These are phyloP conservation scores for Pythium scleroteichum DNA, from an alignment of 352 stramenopile species.

Conservation along the genomic window DNA sequence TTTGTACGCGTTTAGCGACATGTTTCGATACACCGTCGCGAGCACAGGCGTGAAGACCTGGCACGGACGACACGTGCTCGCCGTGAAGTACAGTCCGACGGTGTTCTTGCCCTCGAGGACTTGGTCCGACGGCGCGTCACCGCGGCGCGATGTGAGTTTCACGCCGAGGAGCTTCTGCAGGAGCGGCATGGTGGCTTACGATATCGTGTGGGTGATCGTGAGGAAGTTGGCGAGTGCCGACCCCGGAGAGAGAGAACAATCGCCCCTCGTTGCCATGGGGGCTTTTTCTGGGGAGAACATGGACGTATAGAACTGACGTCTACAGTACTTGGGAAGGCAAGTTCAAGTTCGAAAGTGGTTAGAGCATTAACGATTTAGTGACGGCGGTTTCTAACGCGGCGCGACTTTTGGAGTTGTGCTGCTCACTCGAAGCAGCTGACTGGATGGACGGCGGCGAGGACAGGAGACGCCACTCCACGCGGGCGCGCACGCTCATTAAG, in stretches of 20 bases:
- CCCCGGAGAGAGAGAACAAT: conserved; percentile 14
- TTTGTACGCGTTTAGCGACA: conserved; percentile 60
- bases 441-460: conserved; percentile 6
- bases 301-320: conserved; percentile 15
- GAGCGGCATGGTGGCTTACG: conserved; percentile 39
- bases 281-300: conserved; percentile 13
- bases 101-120: conserved; percentile 56
- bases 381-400: conserved; percentile 13
- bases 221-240: conserved; percentile 7
- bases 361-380: background rate
- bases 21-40: conserved; percentile 62
- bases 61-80: conserved; percentile 57
- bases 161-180: conserved; percentile 57
- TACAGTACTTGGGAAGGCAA: conserved; percentile 2
- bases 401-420: too few relatives aligned
- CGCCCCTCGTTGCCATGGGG: background rate
- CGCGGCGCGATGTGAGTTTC: conserved; percentile 53
- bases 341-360: conserved; percentile 12
- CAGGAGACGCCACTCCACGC: conserved; percentile 9
- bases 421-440: too few relatives aligned
- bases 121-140: conserved; percentile 47
- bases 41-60: conserved; percentile 66
- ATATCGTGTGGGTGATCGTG: too few relatives aligned
- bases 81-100: conserved; percentile 69
- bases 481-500: conserved; percentile 37